Percentiles rank a stretch among this genome's conserved stretches.
phyloP scores from a whole-genome alignment of 1,284 basidiomycete genomes.

The Cutaneotrichosporon cavernicola region DNA sequence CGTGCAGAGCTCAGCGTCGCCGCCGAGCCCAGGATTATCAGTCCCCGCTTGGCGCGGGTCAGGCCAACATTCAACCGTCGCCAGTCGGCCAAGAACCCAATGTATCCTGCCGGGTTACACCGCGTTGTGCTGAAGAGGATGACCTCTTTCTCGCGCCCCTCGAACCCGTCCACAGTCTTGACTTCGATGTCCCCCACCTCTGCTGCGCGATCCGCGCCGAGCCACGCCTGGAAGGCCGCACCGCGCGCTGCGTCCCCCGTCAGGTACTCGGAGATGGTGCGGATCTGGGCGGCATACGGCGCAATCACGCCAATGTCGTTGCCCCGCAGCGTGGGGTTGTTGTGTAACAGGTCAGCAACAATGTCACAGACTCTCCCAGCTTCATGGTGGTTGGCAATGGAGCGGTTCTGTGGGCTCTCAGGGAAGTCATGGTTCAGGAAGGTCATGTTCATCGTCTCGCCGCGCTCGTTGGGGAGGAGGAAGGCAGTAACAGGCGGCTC shows the following conservation, averaged over 20 bases:
- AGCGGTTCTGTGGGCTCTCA: slow-evolving; percentile 66
- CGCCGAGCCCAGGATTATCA: slow-evolving; percentile 77
- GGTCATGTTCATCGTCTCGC: slow-evolving; percentile 56
- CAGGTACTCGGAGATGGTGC: slow-evolving; percentile 65
- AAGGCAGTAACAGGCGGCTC: slow-evolving; percentile 61
- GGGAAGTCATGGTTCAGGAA: slow-evolving; percentile 73
- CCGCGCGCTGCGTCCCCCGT: slow-evolving; percentile 38
- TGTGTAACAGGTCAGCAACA: slow-evolving; percentile 70
- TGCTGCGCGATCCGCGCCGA: slow-evolving; percentile 65
- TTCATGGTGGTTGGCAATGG: slow-evolving; percentile 71
- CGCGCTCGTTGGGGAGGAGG: slow-evolving; percentile 26
- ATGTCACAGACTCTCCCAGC: slow-evolving; percentile 72
- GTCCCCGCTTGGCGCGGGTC: slow-evolving; percentile 75
- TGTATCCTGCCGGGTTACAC: slow-evolving; percentile 68
- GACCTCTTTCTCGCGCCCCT: slow-evolving; percentile 87
- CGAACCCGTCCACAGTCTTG: slow-evolving; percentile 89
- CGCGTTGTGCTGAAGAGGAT: slow-evolving; percentile 88
- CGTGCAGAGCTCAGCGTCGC: slow-evolving; percentile 60
- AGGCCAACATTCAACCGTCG: slow-evolving; percentile 83
- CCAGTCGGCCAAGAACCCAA: slow-evolving; percentile 87
- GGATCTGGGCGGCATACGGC: slow-evolving; percentile 79
- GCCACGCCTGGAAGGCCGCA: slow-evolving; percentile 59
- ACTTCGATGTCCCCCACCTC: slow-evolving; percentile 70
- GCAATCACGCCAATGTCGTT: slow-evolving; percentile 81
- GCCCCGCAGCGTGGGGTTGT: slow-evolving; percentile 71